Evolutionary conservation across 2,329 filamentous ascomycete genomes (phyloP), one percentile per base, ranked within the genome.

Genomic region (Furcasterigmium sp.): DNA sequence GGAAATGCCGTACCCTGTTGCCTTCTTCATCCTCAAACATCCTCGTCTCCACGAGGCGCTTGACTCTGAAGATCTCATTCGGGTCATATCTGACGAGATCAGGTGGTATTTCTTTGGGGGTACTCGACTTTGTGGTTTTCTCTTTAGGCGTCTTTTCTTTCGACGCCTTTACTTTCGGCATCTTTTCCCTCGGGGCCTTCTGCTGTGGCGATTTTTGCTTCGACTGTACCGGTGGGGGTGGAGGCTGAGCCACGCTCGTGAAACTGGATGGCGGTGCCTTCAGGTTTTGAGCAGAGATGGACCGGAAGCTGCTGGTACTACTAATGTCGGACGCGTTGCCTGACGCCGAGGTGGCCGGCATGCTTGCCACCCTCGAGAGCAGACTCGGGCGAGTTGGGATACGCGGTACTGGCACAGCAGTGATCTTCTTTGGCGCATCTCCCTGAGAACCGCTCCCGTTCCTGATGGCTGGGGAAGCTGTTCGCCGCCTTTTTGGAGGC

Each of bases 1-100:
- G 62, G 55, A 75, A 81, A 45, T 65, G 68, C 4, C 70, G 69
- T 2, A 69, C 59, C 0, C 52, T 38, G 8, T 51, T 54, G 5
- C 64, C 64, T 11, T 64, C 58, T 1, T 65, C 60, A 4, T 69
- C 56, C 4, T 69, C 56, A 32, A 64, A 56, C 5, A 65, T 40
- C 14, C 59, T 58, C 44, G 70, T 60, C n/a, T 55, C 68, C 45
- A 72, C 68, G 2, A 77, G 56, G 3, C 62, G 55, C 36, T 73
- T 61, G 2, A 77, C 70, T 11, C 68, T 64, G 60, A 67, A 76
- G 10, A 53, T 53, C 17, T 56, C n/a, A 18, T 18, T 18, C 4
- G 32, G n/a, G n/a, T 35, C 32, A 8, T 17, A 35, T 15, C 32
- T 15, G 4, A 35, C 32, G 11, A 35, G 15, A 9, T 35, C 32